Evolutionary conservation across 2,329 filamentous ascomycete genomes (phyloP).

Genomic region (Myriosclerotinia scirpicola): DNA sequence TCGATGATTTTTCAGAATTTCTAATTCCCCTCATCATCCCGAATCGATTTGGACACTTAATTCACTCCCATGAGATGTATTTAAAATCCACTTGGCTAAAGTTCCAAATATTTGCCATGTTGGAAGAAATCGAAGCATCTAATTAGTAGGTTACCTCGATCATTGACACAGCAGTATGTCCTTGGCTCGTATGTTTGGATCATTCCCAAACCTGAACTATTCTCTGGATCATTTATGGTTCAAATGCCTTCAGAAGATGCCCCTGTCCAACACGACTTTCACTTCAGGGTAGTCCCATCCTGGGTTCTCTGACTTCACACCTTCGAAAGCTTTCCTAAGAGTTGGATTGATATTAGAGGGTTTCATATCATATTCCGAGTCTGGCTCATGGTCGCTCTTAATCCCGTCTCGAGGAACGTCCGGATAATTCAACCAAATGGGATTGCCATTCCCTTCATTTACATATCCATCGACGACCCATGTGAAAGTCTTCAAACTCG

Average conservation of each 20-base stretch:
- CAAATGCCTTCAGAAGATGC: neutral
- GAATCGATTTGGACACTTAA: too few relatives aligned
- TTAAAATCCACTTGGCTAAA: too few relatives aligned
- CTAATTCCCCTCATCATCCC: too few relatives aligned
- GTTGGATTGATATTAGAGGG: neutral
- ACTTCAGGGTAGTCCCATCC: neutral
- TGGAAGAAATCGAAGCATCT: neutral
- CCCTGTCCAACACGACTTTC: neutral
- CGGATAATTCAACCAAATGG: neutral
- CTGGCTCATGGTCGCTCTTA: neutral
- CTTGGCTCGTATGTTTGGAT: neutral
- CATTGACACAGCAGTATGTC: neutral
- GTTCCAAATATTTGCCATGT: neutral
- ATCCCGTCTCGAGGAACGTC: neutral
- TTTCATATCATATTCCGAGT: neutral
- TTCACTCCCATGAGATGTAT: too few relatives aligned
- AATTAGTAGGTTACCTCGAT: neutral
- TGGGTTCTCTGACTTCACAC: neutral
- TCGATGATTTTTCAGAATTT: too few relatives aligned
- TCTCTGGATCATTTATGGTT: too few relatives aligned
- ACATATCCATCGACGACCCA: neutral
- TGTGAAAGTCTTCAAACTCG: neutral
- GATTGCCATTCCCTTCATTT: neutral
- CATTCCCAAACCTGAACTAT: neutral
- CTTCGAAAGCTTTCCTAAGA: neutral